Conservation (phyloP, 306 rosid genomes). For the Oxytropis ochrocephala region DNA sequence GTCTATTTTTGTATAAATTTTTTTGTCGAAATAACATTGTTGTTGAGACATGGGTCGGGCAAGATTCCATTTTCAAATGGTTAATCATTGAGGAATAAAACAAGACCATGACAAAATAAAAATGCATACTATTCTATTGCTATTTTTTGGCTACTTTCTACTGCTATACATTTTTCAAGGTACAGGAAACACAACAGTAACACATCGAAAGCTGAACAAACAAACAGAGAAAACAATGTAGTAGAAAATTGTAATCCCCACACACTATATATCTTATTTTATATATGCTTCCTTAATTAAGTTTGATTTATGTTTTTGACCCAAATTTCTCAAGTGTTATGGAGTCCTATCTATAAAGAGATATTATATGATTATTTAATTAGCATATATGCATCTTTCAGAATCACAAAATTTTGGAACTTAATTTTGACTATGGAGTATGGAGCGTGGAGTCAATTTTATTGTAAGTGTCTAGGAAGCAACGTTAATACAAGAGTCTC, state of each 20-base stretch:
- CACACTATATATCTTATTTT: neutral
- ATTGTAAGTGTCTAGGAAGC: neutral
- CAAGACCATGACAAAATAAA: constrained; percentile 70
- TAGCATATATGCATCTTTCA: neutral
- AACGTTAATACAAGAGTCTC: neutral
- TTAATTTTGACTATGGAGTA: too few species aligned
- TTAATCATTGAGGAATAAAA: constrained; percentile 67
- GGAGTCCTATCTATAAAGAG: too few species aligned
- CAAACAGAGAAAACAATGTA: constrained; percentile 30
- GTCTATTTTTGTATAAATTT: too few species aligned
- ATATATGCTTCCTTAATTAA: too few species aligned
- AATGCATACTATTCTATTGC: neutral
- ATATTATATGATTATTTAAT: neutral
- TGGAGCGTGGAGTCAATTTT: neutral
- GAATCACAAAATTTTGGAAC: neutral
- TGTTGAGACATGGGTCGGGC: constrained; percentile 44
- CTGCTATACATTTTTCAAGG: constrained; percentile 12
- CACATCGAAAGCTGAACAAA: constrained; percentile 38
- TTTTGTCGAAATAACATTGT: too few species aligned
- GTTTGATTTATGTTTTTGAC: neutral
- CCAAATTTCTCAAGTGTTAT: neutral
- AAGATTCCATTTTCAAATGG: constrained; percentile 55
- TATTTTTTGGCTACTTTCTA: neutral
- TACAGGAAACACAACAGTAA: constrained; percentile 24
- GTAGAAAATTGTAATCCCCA: constrained; percentile 22